These are phyloP conservation scores for Zymoseptoria ardabiliae DNA, from an alignment of 2,329 filamentous ascomycete genomes.

Conservation along the genomic window DNA sequence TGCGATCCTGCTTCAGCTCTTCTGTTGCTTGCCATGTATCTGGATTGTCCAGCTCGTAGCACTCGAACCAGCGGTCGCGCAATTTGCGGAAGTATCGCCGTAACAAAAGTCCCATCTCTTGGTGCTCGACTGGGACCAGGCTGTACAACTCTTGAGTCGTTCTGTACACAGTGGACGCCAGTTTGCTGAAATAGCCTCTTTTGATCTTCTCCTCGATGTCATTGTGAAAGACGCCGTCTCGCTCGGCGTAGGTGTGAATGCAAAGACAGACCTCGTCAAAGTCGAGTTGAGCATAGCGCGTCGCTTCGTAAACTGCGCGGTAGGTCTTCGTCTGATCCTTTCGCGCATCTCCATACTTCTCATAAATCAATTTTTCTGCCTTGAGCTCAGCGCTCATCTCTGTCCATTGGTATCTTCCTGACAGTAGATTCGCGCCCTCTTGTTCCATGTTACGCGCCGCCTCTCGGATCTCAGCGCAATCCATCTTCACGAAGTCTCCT, in stretches of 20 bases:
- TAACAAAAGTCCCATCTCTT: background rate
- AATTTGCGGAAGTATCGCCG: background rate
- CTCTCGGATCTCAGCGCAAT: background rate
- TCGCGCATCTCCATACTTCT: background rate
- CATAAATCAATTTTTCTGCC: background rate
- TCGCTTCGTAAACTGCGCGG: background rate
- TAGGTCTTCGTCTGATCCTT: background rate
- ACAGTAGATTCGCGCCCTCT: background rate
- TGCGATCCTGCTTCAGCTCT: background rate
- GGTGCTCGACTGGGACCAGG: background rate
- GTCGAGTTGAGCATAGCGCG: background rate
- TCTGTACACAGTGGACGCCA: background rate
- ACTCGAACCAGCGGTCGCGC: background rate
- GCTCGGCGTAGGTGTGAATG: background rate
- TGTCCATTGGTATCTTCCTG: background rate
- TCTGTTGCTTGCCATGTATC: background rate
- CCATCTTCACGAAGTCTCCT: background rate
- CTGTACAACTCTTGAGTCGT: background rate
- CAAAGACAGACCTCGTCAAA: background rate
- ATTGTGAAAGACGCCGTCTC: background rate
- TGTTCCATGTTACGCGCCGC: background rate
- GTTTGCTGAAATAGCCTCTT: background rate
- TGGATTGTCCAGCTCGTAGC: background rate
- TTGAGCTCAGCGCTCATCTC: background rate
- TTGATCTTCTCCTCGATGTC: background rate